Evolutionary conservation across 2,329 filamentous ascomycete genomes (phyloP), one percentile per base, ranked within the genome.

Genomic region (Fusarium chuoi): DNA sequence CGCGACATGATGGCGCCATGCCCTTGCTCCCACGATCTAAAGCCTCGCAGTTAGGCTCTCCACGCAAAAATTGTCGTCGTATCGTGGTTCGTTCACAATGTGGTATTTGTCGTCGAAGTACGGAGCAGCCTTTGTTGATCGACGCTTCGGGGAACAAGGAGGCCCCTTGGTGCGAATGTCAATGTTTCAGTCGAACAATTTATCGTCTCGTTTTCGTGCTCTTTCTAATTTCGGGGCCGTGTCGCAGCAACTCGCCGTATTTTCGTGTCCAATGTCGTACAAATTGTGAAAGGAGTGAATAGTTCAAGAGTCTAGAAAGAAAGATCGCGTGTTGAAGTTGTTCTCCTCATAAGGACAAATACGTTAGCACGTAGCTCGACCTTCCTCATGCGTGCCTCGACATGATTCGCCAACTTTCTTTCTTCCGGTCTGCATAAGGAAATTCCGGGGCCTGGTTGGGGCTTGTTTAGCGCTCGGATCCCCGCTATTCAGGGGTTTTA

Each of bases 1-100:
- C 66, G 73, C 58, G 75, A 78, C 80, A 82, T 82, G 61, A 59
- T 78, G 71, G 67, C 66, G 79, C 80, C 80, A 80, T 81, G 68
- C 75, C 79, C 75, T 59, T 62, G 20, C 49, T 57, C 51, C 36
- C 24, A 45, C 55, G 15, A 35, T 38, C 46, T 24, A 48, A 28
- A 28, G 62, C 12, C 51, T 60, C 18, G 20, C 46, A 22, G 41
- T 36, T 24, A n/a, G 12, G n/a, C 15, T 26, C 7, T 7, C 46
- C n/a, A n/a, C 30, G 39, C 24, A 38, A 39, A 33, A 13, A 28
- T n/a, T 15, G n/a, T 46, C 24, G 22, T 36, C 5, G 59, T 68
- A 26, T 64, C 18, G 63, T 46, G 30, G 54, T 44, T 45, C 36
- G 66, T 65, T 33, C 33, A 20, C 55, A 59, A 36, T n/a, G 48